Evolutionary conservation across 2,329 filamentous ascomycete species (phyloP).

Genomic region (Paraphoma sp.): DNA sequence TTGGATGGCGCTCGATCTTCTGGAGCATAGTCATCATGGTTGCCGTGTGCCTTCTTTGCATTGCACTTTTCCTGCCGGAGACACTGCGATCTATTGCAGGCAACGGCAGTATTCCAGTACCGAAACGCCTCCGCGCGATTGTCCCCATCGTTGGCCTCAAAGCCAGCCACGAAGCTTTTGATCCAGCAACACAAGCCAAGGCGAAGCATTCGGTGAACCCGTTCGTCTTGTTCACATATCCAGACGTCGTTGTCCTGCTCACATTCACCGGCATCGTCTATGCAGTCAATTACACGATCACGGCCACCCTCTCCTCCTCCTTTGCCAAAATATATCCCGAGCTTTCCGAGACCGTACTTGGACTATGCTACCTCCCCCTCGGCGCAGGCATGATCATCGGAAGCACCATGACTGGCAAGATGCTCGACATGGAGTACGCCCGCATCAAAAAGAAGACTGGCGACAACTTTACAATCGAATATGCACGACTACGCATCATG

Average conservation of each 20-base stretch:
- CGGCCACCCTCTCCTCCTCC: constrained; percentile 35
- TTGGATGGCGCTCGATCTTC: constrained; percentile 48
- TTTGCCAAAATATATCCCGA: constrained; percentile 32
- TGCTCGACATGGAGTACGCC: constrained; percentile 61
- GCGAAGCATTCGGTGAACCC: constrained; percentile 35
- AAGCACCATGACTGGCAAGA: constrained; percentile 59
- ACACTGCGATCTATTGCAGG: constrained; percentile 52
- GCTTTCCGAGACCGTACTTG: constrained; percentile 32
- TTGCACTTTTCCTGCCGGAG: constrained; percentile 49
- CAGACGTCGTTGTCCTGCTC: constrained; percentile 52
- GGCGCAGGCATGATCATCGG: constrained; percentile 63
- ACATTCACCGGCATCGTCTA: constrained; percentile 44
- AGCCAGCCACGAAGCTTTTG: constrained; percentile 11
- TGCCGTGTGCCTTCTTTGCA: constrained; percentile 40
- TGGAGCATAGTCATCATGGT: constrained; percentile 51
- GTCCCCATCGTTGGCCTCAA: constrained; percentile 33
- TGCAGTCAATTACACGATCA: constrained; percentile 40
- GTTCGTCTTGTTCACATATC: constrained; percentile 35
- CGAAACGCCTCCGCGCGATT: constrained; percentile 26
- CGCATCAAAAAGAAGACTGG: constrained; percentile 36
- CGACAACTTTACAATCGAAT: constrained; percentile 34
- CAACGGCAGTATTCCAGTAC: constrained; percentile 40
- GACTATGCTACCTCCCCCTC: constrained; percentile 59
- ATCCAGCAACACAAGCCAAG: constrained; percentile 18
- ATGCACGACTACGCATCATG: constrained; percentile 36